phyloP scores from a whole-genome alignment of 1,139 yeast species.

The Blastobotrys indianensis region DNA sequence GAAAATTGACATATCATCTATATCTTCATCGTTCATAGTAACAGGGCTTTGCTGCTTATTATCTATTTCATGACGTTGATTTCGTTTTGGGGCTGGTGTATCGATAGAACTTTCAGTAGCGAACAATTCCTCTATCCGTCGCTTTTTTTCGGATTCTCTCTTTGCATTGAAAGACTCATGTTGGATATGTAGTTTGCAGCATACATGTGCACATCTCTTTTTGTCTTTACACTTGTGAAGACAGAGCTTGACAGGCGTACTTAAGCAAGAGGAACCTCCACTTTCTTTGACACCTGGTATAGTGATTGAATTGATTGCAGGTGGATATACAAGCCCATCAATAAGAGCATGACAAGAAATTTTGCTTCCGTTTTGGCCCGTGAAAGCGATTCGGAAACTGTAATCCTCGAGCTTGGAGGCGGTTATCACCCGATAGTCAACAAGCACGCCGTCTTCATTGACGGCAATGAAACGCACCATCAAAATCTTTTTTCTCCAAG shows the following conservation, averaged over 20 bases:
- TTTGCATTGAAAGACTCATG: constrained; percentile 3
- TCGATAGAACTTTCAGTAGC: neutral
- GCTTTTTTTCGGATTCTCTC: constrained; percentile 1
- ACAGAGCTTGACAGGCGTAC: constrained; percentile 2
- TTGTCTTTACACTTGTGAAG: constrained; percentile 4
- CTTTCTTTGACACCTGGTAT: neutral
- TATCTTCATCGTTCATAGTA: constrained; percentile 1
- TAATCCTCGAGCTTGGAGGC: neutral
- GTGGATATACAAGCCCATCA: constrained; percentile 1
- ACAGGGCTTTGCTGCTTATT: neutral
- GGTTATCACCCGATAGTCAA: constrained; percentile 3
- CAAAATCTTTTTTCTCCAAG: constrained; percentile 1
- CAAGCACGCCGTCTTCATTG: neutral
- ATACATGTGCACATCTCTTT: constrained; percentile 2
- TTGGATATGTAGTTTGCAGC: constrained; percentile 4
- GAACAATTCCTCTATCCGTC: constrained; percentile 3
- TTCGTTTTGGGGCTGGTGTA: neutral
- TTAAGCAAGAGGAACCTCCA: no score
- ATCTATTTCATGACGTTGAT: neutral
- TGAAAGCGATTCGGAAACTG: neutral
- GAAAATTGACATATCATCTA: constrained; percentile 2
- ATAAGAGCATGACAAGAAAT: constrained; percentile 1
- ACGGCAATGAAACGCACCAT: neutral
- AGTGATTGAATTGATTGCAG: neutral
- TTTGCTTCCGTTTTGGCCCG: neutral